Evolutionary conservation across 495 filamentous ascomycete genomes (phyloP).

Genomic region (Lophiostoma macrostomum): DNA sequence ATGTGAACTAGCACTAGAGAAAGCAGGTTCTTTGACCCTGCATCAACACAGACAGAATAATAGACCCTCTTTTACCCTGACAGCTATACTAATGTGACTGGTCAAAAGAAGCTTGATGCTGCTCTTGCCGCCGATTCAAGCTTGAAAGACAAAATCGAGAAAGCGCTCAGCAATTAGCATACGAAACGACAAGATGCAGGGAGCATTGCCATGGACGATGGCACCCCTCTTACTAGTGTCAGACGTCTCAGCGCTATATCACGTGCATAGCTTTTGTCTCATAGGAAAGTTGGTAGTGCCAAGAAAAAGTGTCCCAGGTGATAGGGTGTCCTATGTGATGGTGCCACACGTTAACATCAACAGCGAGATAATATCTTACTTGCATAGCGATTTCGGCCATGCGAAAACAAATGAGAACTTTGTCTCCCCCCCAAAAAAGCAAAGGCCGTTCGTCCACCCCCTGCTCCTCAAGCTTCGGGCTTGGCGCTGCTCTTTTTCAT

Average conservation of each 20-base stretch:
- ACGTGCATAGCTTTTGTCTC: no score
- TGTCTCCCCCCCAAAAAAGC: slow-evolving; percentile 3
- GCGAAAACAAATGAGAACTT: background rate
- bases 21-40: no score
- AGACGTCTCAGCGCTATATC: no score
- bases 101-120: background rate
- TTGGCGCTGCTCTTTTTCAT: background rate
- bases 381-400: background rate
- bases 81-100: background rate
- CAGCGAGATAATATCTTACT: no score
- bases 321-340: no score
- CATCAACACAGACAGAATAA: no score
- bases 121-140: background rate
- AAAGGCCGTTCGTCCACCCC: background rate
- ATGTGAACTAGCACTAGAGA: no score
- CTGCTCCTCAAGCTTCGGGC: background rate
- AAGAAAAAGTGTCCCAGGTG: no score
- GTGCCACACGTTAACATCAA: no score
- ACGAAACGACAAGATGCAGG: background rate
- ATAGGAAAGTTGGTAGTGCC: no score
- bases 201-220: background rate
- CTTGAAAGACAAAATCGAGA: background rate
- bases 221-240: no score
- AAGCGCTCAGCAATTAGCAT: background rate
- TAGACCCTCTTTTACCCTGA: no score